Evolutionary conservation across 768 basidiomycete genomes (phyloP).

Genomic region (Suillus subluteus): DNA sequence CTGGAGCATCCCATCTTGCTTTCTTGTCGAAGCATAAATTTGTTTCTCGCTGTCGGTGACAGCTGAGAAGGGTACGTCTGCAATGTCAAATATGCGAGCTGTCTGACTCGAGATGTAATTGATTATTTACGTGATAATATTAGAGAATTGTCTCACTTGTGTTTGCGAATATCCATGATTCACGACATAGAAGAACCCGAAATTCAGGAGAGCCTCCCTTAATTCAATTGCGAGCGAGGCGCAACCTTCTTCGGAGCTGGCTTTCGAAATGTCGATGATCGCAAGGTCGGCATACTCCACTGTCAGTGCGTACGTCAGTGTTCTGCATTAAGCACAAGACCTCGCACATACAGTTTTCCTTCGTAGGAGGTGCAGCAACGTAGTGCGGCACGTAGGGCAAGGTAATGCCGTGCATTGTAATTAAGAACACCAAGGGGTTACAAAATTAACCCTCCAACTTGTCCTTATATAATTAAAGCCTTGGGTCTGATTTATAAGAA

Average conservation of each 20-base stretch:
- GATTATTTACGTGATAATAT: neutral
- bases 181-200: constrained; percentile 47
- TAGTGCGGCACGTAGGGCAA: constrained; percentile 42
- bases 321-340: neutral
- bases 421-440: neutral
- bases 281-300: constrained; percentile 56
- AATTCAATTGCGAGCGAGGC: constrained; percentile 42
- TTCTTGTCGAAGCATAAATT: constrained; percentile 41
- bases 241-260: constrained; percentile 41
- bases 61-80: constrained; percentile 46
- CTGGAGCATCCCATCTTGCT: constrained; percentile 49
- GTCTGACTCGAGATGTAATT: constrained; percentile 34
- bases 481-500: neutral
- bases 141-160: constrained; percentile 26
- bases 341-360: constrained; percentile 36
- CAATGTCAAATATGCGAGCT: constrained; percentile 51
- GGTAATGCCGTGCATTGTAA: constrained; percentile 33
- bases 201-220: constrained; percentile 47
- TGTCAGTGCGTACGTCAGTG: constrained; percentile 26
- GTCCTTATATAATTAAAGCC: neutral
- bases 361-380: constrained; percentile 37
- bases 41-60: constrained; percentile 48
- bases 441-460: neutral
- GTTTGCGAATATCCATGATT: constrained; percentile 42
- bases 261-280: constrained; percentile 52